These are phyloP conservation scores for Akanthomyces uredinophilus DNA, from an alignment of 2,329 filamentous ascomycete genomes.

Conservation along the genomic window DNA sequence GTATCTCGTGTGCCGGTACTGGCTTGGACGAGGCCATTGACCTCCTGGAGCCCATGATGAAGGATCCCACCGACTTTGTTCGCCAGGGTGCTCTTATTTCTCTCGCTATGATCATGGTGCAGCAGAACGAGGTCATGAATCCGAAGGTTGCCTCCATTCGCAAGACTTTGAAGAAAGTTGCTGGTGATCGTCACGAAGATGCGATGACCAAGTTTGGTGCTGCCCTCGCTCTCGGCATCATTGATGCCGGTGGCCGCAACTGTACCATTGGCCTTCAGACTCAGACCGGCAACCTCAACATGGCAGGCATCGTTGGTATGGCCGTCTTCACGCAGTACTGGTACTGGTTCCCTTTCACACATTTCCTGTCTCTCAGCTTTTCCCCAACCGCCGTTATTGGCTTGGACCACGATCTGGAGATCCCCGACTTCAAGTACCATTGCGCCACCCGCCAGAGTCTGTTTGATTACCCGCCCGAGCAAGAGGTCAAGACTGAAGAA, in stretches of 20 bases:
- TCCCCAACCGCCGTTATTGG: constrained; percentile 95
- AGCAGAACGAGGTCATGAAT: constrained; percentile 98
- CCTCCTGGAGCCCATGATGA: constrained; percentile 97
- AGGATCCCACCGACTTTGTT: constrained; percentile 97
- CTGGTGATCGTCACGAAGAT: constrained; percentile 92
- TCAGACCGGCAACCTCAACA: constrained; percentile 96
- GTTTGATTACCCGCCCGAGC: constrained; percentile 96
- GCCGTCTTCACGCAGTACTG: constrained; percentile 98
- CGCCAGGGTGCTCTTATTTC: constrained; percentile 93
- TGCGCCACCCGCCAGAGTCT: constrained; percentile 90
- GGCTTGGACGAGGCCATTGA: constrained; percentile 95
- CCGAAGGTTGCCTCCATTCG: constrained; percentile 88
- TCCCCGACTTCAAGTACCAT: constrained; percentile 92
- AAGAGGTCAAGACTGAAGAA: constrained; percentile 91
- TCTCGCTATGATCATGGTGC: constrained; percentile 97
- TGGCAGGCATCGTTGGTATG: constrained; percentile 96
- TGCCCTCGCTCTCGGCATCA: constrained; percentile 89
- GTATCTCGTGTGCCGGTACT: constrained; percentile 95
- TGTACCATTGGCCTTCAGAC: constrained; percentile 98
- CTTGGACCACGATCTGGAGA: constrained; percentile 87
- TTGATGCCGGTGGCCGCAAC: constrained; percentile 95
- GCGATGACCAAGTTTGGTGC: constrained; percentile 99
- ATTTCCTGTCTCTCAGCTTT: constrained; percentile 94
- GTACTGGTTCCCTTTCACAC: constrained; percentile 99
- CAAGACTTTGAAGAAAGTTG: constrained; percentile 90